Conservation (phyloP, 2,329 filamentous ascomycete genomes). For the Penicillium thymicola region DNA sequence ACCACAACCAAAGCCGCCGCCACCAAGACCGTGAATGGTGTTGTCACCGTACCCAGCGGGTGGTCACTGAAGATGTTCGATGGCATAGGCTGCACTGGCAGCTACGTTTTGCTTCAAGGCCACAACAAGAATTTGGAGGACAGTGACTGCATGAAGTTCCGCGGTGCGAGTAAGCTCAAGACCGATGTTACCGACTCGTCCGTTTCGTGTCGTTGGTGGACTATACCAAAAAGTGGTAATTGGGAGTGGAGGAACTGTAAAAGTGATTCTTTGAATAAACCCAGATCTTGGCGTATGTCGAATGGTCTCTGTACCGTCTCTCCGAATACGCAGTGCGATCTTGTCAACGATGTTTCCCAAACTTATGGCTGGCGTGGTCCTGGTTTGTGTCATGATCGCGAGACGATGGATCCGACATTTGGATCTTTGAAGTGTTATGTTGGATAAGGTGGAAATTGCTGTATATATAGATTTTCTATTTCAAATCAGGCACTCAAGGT, state of each 20-base stretch:
- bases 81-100: background rate
- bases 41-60: background rate
- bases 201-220: constrained; percentile 3
- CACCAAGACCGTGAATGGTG: background rate
- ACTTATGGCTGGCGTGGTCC: constrained; percentile 4
- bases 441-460: background rate
- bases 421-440: constrained; percentile 5
- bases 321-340: background rate
- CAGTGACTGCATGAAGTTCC: background rate
- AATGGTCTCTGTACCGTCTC: constrained; percentile 5
- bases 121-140: background rate
- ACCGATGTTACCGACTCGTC: background rate
- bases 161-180: background rate
- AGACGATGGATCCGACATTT: background rate
- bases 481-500: background rate
- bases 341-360: background rate
- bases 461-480: background rate
- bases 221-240: background rate
- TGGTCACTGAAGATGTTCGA: constrained; percentile 1
- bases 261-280: background rate
- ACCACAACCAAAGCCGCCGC: background rate
- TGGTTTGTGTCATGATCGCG: background rate
- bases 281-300: background rate
- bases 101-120: background rate
- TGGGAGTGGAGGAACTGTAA: background rate